These are phyloP conservation scores for Hirschioporus abietinus DNA, from an alignment of 768 basidiomycete species.

Conservation along the genomic window DNA sequence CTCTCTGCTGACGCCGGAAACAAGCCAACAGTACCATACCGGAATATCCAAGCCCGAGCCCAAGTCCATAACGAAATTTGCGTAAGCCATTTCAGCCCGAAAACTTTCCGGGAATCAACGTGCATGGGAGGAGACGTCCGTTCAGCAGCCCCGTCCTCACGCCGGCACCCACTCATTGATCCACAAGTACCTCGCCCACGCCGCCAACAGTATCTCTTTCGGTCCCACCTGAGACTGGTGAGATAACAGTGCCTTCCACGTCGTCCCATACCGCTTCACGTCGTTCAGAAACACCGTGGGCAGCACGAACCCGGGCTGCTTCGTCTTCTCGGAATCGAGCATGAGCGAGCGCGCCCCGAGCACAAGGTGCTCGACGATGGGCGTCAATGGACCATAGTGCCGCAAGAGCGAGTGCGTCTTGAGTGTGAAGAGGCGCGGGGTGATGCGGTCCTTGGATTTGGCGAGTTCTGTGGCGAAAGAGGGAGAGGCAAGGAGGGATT, in stretches of 20 bases:
- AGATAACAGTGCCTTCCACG: constrained; percentile 61
- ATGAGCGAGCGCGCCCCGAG: constrained; percentile 2
- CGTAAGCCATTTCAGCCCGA: background rate
- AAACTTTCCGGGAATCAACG: background rate
- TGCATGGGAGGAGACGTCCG: background rate
- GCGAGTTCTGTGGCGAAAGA: constrained; percentile 6
- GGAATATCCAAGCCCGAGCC: no score
- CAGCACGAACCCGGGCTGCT: background rate
- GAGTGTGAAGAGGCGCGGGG: constrained; percentile 50
- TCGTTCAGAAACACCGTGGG: constrained; percentile 45
- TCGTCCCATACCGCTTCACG: constrained; percentile 45
- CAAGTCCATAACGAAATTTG: no score
- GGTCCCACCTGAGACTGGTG: constrained; percentile 65
- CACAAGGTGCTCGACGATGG: constrained; percentile 25
- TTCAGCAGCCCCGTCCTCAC: background rate
- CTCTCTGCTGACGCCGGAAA: no score
- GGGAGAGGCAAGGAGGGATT: constrained; percentile 30
- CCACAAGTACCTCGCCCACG: constrained; percentile 90
- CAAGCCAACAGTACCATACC: no score
- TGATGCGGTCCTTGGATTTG: constrained; percentile 21
- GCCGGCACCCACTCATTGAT: constrained; percentile 75
- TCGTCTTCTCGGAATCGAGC: background rate
- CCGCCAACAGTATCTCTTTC: constrained; percentile 80
- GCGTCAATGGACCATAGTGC: constrained; percentile 60
- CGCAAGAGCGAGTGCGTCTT: constrained; percentile 45